Evolutionary conservation across 495 filamentous ascomycete genomes (phyloP).

Genomic region (Penicillium maclennaniae): DNA sequence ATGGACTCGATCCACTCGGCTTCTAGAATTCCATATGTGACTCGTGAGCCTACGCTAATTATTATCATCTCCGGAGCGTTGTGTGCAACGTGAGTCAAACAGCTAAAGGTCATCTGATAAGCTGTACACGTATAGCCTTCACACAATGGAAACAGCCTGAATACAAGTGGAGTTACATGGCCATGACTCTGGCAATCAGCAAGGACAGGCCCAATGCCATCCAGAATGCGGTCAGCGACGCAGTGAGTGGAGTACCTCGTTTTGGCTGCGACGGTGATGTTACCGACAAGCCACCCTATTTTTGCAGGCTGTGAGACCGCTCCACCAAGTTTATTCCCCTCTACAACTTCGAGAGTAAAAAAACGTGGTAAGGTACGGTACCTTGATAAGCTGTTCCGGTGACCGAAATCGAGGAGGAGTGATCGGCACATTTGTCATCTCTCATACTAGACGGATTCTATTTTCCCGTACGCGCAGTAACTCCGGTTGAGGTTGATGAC

Average conservation of each 20-base stretch:
- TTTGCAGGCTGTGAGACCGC: constrained; percentile 5
- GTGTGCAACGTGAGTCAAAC: constrained; percentile 3
- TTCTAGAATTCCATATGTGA: not conserved
- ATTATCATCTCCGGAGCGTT: not conserved
- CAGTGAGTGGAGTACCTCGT: not conserved
- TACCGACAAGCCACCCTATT: not conserved
- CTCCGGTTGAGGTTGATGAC: constrained; percentile 12
- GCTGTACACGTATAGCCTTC: not conserved
- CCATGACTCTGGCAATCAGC: not conserved
- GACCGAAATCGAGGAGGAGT: constrained; percentile 36
- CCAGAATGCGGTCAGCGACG: not conserved
- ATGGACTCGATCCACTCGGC: not conserved
- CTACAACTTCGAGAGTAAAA: not conserved
- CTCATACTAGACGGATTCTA: constrained; percentile 40
- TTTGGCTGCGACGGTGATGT: not conserved
- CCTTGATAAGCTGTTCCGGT: constrained; percentile 22
- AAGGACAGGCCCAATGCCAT: not conserved
- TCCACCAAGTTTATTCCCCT: constrained; percentile 1
- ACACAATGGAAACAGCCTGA: constrained; percentile 5
- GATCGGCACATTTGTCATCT: constrained; percentile 45
- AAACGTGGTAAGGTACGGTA: constrained; percentile 1
- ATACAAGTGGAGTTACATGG: constrained; percentile 1
- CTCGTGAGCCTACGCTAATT: constrained; percentile 6
- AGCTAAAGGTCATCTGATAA: constrained; percentile 7
- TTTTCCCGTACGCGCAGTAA: constrained; percentile 34